Base-by-base conservation (phyloP, 1,139 yeast genomes). In the Blastobotrys aristatus region DNA sequence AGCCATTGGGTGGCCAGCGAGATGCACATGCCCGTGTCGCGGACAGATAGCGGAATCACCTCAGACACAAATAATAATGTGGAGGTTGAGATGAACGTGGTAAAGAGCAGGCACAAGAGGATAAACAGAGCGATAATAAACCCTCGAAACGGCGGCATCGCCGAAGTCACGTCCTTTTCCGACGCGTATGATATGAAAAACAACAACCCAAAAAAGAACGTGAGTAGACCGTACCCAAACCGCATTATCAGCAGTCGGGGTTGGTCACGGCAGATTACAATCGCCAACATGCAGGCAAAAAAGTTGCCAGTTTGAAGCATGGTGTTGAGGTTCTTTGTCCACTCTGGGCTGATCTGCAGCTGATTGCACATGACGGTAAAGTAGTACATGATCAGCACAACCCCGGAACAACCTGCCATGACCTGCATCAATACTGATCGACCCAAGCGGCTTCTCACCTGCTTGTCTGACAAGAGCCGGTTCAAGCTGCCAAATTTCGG, bases 341-440 rank as follows among this genome's bases (percentile, higher is more conserved):
- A 11, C 11, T 41, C 50, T 2, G 43, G 33, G 7, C 42, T 36
- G 2, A 52, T 41, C n/a, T 63, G 54, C 17, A 55, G 51, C 53
- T 53, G 44, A 29, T 46, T 46, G 30, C 58, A 56, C 22, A 57
- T 52, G 26, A 34, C 43, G 16, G 50, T 47, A 44, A 54, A 49
- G 38, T 57, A 57, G 39, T 54, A 70, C 38, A 67, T 78, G 66
- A 82, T 72, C 40, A 81, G 78, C 57, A 81, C 80, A 67, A 82
- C 79, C 46, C 89, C 89, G 40, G 84, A 79, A 51, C 80, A 69
- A 62, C 82, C 88, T 51, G 79, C 80, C 63, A 82, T 72, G 40
- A 74, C 62, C 64, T 82, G 89, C 34, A 82, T 74, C 16, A 70
- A 63, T 4, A 75, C 57, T n/a, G 84, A 86, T n/a, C 14, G 10